Base-by-base conservation (phyloP, 768 basidiomycete species). In the Leccinum imitatum region DNA sequence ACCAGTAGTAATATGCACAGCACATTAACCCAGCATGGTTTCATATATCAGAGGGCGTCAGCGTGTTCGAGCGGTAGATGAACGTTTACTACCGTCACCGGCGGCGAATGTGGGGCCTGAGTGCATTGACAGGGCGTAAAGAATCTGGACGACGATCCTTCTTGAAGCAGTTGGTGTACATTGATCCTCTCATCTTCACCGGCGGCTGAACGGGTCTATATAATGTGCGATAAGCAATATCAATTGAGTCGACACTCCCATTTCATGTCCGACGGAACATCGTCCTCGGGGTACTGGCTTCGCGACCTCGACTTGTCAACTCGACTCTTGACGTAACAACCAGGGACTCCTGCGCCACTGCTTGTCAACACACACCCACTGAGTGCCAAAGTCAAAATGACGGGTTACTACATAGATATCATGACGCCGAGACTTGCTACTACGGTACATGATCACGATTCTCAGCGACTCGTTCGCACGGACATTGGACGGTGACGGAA, bases 231-330 rank as follows among this genome's bases (percentile, higher is more conserved):
- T 33, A 33, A 33, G 11, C 27, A 27, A 37, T 39, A 44, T 55
- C 68, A 66, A 41, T 46, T 13, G 53, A 41, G 39, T 41, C 37
- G 37, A 39, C 37, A 15, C 8, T n/a, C 39, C 8, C 17, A 17
- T n/a, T 65, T 69, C 68, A 69, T 70, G 63, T 69, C 68, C 66
- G 67, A 59, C 56, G 41, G 25, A 58, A 35, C 58, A 61, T 52
- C 55, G 44, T 56, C 54, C 39, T 33, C 6, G 9, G n/a, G 25
- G 23, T 31, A 46, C 35, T 1, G 27, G 31, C 31, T 33, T 33
- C 31, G 31, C 31, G 31, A 33, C 31, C 31, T 33, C 31, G 31
- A 33, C 31, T 33, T 17, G 3, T 15, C 35, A 37, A 15, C 37
- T 37, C 15, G 37, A 37, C 56, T 50, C n/a, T 56, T 58, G 51